Base-by-base conservation (phyloP, 768 basidiomycete genomes). In the Russula earlei region DNA sequence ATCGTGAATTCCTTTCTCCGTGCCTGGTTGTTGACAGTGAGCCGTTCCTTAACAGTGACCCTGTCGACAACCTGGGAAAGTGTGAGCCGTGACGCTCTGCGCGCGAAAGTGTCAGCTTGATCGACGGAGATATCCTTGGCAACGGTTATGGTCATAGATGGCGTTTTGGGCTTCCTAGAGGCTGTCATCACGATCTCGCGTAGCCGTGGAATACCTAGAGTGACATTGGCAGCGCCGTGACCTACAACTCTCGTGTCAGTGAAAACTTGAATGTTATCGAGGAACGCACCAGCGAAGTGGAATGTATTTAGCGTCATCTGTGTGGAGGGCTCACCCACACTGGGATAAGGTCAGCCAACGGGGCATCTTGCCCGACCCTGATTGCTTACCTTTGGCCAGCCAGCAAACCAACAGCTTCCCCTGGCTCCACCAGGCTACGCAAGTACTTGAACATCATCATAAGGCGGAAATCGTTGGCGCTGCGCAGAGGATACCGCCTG, bases 241-340 rank as follows among this genome's bases (percentile, higher is more conserved):
- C 95, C 91, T 93, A 34, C 15, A 24, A 53, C 42, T 33, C n/a
- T 38, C 34, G 49, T 50, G 37, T n/a, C 50, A 51, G 15, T 45
- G 42, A 41, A 37, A 36, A 58, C 3, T 12, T n/a, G 8, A 44
- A 40, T 17, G 19, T 42, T 20, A 42, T 33, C 20, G 34, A 27
- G 56, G 60, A 36, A 66, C 79, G 65, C 69, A 84, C 92, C 95
- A 63, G 96, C 96, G 66, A 99, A 94, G 75, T 99, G 96, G 82
- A 99, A 99, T 12, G 96, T 99, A 68, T 99, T 99, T 60, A 99
- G 73, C 9, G 96, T 99, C 96, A 99, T 99, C 69, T 99, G 96
- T 0, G 96, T 99, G 15, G 96, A 99, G 5, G 96, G 96, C 69
- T 99, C 96, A 49, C 96, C 96, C 41, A 99, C 82, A 72, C 96